Conservation (phyloP, 2,329 filamentous ascomycete species). For the Cadophora sp. region DNA sequence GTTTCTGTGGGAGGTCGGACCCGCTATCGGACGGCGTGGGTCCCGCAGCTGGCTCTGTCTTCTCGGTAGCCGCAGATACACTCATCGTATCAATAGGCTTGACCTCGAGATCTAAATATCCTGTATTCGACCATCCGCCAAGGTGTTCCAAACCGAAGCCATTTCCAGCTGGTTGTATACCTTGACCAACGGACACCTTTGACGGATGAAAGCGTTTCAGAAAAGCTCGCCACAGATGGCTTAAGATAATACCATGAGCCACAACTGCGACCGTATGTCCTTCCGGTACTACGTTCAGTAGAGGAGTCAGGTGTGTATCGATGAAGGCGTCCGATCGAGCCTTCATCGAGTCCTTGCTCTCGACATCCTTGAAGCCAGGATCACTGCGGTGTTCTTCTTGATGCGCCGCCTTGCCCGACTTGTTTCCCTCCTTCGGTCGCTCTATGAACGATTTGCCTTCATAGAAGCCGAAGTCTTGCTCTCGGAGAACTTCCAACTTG, state of each 20-base stretch:
- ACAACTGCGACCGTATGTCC: conserved; percentile 67
- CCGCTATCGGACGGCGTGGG: neutral
- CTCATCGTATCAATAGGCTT: conserved; percentile 6
- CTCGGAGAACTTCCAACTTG: conserved; percentile 59
- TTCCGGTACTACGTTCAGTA: conserved; percentile 46
- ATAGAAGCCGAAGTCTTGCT: conserved; percentile 76
- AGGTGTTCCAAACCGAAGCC: conserved; percentile 55
- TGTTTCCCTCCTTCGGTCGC: conserved; percentile 45
- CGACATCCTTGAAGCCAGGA: conserved; percentile 60
- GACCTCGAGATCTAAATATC: conserved; percentile 52
- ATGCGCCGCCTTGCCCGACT: conserved; percentile 47
- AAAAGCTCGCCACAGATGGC: conserved; percentile 69
- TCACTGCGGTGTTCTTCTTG: conserved; percentile 48
- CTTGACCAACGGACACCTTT: conserved; percentile 46
- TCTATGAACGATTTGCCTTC: conserved; percentile 68
- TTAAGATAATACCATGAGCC: conserved; percentile 83
- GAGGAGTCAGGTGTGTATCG: conserved; percentile 64
- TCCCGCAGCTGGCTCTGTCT: neutral
- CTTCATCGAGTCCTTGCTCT: conserved; percentile 72
- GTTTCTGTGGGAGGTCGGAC: conserved; percentile 13
- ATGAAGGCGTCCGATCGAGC: conserved; percentile 71
- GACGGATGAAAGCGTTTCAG: conserved; percentile 56
- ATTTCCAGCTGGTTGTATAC: conserved; percentile 47
- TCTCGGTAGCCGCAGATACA: neutral
- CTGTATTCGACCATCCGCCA: conserved; percentile 71